Evolutionary conservation across 306 rosid species (phyloP).

Genomic region (Canavalia ensiformis): DNA sequence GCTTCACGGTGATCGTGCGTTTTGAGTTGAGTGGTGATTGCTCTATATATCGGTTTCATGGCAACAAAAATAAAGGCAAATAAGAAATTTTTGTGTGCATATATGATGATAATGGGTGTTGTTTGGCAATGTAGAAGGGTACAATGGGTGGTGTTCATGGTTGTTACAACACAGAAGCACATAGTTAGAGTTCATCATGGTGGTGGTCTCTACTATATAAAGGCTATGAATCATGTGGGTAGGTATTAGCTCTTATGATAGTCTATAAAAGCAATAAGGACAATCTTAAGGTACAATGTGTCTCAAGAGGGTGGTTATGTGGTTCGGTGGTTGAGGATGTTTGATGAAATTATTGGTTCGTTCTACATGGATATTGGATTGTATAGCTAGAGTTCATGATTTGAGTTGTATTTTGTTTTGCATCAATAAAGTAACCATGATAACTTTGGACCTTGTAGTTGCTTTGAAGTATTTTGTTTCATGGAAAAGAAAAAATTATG

Average conservation of each 20-base stretch:
- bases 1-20: neutral
- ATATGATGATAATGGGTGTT: neutral
- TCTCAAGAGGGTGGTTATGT: neutral
- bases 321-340: too few species aligned
- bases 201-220: neutral
- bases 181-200: constrained; percentile 1
- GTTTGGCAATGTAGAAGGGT: constrained; percentile 27
- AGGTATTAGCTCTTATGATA: neutral
- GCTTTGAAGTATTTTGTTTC: too few species aligned
- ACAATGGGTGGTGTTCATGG: neutral
- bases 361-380: neutral
- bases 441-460: neutral
- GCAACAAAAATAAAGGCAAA: neutral
- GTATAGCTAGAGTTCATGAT: neutral
- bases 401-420: neutral
- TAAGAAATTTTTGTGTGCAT: constrained; percentile 2
- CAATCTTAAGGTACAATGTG: neutral
- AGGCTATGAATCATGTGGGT: neutral
- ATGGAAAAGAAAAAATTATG: too few species aligned
- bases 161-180: neutral
- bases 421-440: neutral
- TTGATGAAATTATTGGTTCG: too few species aligned
- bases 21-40: neutral
- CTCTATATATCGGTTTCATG: neutral
- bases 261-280: constrained; percentile 8